These are phyloP conservation scores for Piromyces finnis DNA, from an alignment of 192 early-diverging fungal species.

Conservation along the genomic window DNA sequence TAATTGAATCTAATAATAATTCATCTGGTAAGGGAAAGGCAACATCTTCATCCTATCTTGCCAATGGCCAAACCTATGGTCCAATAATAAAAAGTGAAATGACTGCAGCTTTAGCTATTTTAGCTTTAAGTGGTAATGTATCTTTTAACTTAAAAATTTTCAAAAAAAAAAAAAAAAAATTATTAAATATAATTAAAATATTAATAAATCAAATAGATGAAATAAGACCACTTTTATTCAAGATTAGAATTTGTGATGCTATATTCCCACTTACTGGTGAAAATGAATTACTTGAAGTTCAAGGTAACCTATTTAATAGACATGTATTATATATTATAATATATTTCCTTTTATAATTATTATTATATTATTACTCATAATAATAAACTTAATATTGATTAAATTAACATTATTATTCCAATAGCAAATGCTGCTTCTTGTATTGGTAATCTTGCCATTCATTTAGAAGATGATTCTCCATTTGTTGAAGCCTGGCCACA, in stretches of 20 bases:
- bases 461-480: constrained; percentile 38
- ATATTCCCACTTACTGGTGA: constrained; percentile 25
- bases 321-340: too few relatives aligned
- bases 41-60: not conserved
- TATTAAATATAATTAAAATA: too few relatives aligned
- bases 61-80: constrained; percentile 12
- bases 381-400: constrained; percentile 29
- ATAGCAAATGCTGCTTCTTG: not conserved
- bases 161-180: too few relatives aligned
- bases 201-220: constrained; percentile 14
- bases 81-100: constrained; percentile 57
- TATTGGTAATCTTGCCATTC: constrained; percentile 1
- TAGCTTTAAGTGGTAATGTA: constrained; percentile 31
- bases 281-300: constrained; percentile 29
- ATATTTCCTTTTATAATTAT: too few relatives aligned
- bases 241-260: constrained; percentile 49
- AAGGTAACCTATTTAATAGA: too few relatives aligned
- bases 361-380: constrained; percentile 59
- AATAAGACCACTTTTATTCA: constrained; percentile 44
- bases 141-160: too few relatives aligned
- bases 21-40: not conserved
- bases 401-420: not conserved
- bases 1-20: constrained; percentile 2
- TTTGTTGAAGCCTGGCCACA: constrained; percentile 49
- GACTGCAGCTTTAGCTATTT: constrained; percentile 65